Base-by-base conservation (phyloP, 352 stramenopile species). In the Aphanomyces euteiches region DNA sequence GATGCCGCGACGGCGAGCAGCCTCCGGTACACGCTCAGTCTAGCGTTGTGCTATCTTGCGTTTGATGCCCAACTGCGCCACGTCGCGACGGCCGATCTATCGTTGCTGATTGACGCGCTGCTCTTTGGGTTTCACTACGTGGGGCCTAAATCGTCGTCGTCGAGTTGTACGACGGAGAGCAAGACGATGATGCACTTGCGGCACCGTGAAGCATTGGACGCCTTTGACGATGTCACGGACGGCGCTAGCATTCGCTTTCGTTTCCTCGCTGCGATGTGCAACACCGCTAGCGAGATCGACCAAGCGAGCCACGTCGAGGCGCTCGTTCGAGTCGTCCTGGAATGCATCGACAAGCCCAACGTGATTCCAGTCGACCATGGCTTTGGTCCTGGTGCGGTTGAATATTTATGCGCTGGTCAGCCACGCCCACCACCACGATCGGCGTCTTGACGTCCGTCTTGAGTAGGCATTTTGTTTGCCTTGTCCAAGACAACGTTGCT, bases 1-100 rank as follows among this genome's bases (percentile, higher is more conserved):
- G 80, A 84, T 1, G 77, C 82, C 19, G 34, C 72, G 2, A 43
- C 69, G 3, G 69, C 66, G 0, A 65, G 66, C 39, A 70, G 74
- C 5, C 75, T 91, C 21, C 79, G 82, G 28, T 91, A 90, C 50
- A 75, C 88, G 1, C 89, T 92, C 60, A 67, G 75, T 5, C 73
- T 86, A 1, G 77, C 90, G 36, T 41, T 93, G 1, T 87, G 78
- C 64, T 91, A 92, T 43, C 54, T 90, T 36, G 66, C 91, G 7
- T 90, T 93, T 47, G 81, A 92, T 47, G 84, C 56, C 37, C 79
- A 80, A 4, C 66, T 92, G 7, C 86, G 90, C 61, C 78, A 88
- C 21, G 68, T 88, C 45, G 75, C 92, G 36, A 85, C 85, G 38
- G 83, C 80, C 0, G 82, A 91, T 47, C 66, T 83, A 47, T 79